Evolutionary conservation across 1,284 basidiomycete species (phyloP).

Genomic region (Naganishia sp.): DNA sequence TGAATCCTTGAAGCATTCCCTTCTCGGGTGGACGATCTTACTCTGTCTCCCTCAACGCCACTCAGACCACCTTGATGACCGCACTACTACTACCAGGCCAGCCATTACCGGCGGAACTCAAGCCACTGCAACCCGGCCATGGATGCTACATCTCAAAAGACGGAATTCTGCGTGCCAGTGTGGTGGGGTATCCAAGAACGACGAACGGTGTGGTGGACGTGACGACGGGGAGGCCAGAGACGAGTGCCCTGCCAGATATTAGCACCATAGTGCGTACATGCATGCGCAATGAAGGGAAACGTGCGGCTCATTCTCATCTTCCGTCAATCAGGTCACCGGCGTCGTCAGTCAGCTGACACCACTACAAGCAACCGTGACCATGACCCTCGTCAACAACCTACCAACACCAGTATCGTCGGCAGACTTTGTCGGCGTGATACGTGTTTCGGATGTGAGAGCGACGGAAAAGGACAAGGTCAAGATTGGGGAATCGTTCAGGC

Average conservation of each 20-base stretch:
- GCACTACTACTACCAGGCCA: constrained; percentile 73
- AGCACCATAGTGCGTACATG: constrained; percentile 46
- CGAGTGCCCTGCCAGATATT: constrained; percentile 52
- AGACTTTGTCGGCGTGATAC: constrained; percentile 90
- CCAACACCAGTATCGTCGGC: constrained; percentile 78
- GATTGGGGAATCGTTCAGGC: constrained; percentile 90
- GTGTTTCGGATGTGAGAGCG: constrained; percentile 81
- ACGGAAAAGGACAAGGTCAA: constrained; percentile 92
- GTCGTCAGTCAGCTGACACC: constrained; percentile 69
- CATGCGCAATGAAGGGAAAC: constrained; percentile 2
- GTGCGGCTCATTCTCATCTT: neutral
- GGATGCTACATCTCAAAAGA: constrained; percentile 68
- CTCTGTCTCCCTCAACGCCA: neutral
- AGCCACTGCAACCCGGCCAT: constrained; percentile 61
- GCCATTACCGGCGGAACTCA: constrained; percentile 65
- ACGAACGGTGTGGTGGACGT: constrained; percentile 58
- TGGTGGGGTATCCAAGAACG: constrained; percentile 66
- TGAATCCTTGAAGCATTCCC: neutral
- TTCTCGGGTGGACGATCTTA: neutral
- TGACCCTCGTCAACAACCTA: constrained; percentile 85
- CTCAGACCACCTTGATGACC: neutral
- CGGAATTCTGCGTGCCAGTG: constrained; percentile 67
- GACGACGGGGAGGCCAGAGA: constrained; percentile 48
- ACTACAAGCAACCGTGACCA: constrained; percentile 80
- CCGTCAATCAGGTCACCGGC: constrained; percentile 42